Base-by-base conservation (phyloP, 331 rosid genomes). In the Cydonia oblonga region DNA sequence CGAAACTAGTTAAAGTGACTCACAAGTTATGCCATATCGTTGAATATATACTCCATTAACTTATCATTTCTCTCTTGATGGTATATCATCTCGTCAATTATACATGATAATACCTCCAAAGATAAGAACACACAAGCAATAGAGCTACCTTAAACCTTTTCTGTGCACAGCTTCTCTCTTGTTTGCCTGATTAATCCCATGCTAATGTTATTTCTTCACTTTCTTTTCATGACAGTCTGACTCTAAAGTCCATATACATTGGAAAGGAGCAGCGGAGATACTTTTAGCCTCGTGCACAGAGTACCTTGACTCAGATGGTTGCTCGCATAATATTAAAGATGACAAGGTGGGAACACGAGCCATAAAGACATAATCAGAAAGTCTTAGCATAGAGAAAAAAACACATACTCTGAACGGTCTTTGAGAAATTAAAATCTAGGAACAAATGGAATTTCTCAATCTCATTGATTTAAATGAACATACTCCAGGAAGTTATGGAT, bases 221-320 rank as follows among this genome's bases (percentile, higher is more conserved):
- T 54, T 40, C 63, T 3, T 83, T 64, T 86, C 53, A 13, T 64
- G 79, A 79, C 84, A 95, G 99, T 76, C 7, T 69, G 85, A 87
- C 76, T 84, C 91, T 68, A 71, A 73, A 83, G 92, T 88, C 70
- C 90, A 88, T 78, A 83, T 95, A 77, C 96, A 95, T 69, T 95
- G 98, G 98, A 95, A 95, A 80, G 98, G 98, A 72, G 98, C 98
- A 49, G 98, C 97, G 18, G 98, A 95, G 86, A 88, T 95, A 58
- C 87, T 95, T 64, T 65, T 95, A 57, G 83, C 84, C 69, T 65
- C 96, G 9, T 95, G 99, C 67, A 79, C 86, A 6, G 82, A 74
- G 58, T 95, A 87, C 83, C 80, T 91, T 74, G 96, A 89, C 65
- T 84, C 87, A 84, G 77, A 83, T 79, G 89, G 90, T 80, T 82